phyloP scores from a whole-genome alignment of 2,329 filamentous ascomycete genomes.

The Aspergillus japonicus region DNA sequence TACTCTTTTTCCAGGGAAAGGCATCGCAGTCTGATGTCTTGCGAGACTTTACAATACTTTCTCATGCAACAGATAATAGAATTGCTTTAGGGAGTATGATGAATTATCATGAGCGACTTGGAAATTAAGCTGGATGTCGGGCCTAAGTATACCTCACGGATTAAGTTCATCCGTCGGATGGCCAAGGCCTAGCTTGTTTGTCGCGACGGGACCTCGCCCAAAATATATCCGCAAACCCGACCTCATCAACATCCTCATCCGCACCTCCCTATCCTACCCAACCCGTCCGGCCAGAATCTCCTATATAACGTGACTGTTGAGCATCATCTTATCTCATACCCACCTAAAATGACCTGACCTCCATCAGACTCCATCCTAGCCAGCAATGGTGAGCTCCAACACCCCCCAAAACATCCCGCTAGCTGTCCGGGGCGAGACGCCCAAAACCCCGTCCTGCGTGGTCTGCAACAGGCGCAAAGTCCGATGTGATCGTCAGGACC shows the following conservation, averaged over 20 bases:
- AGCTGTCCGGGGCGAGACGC: neutral
- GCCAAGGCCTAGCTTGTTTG: neutral
- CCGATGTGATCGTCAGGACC: constrained; percentile 9
- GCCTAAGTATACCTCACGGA: no score
- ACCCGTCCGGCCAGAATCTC: neutral
- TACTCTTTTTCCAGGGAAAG: no score
- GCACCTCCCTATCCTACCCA: neutral
- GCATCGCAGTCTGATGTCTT: no score
- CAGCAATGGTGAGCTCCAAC: neutral
- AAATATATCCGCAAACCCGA: neutral
- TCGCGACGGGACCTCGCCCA: neutral
- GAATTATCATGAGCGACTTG: no score
- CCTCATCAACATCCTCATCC: neutral
- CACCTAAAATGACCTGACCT: neutral
- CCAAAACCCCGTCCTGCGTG: constrained; percentile 8
- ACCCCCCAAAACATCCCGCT: neutral
- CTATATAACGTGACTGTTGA: neutral
- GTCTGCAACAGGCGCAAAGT: constrained; percentile 10
- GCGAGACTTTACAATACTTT: no score
- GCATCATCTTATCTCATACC: neutral
- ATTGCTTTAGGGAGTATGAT: no score
- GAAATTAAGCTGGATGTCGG: no score
- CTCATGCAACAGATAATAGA: no score
- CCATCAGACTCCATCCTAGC: neutral
- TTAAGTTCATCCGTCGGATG: no score